Percentiles rank a stretch among this genome's conserved stretches.
Evolutionary conservation across 129 eudicot genomes (phyloP).

Genomic region (Centrapalus pauciflorus): DNA sequence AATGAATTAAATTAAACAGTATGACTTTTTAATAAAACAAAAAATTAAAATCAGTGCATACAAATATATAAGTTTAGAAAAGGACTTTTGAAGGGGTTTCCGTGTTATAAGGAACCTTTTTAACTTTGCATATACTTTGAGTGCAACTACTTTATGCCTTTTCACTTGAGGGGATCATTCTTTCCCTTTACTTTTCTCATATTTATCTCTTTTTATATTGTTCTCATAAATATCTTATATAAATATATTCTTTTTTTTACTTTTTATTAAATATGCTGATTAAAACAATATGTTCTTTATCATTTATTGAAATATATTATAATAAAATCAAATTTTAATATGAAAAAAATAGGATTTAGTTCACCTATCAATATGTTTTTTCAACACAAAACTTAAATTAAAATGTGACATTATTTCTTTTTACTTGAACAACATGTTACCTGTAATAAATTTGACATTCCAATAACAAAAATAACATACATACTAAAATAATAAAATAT

Average conservation of each 20-base stretch:
- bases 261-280: neutral
- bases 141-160: constrained; percentile 18
- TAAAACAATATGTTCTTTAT: too few relatives aligned
- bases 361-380: too few relatives aligned
- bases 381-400: too few relatives aligned
- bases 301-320: too few relatives aligned
- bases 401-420: too few relatives aligned
- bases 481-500: too few relatives aligned
- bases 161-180: constrained; percentile 23
- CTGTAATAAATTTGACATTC: too few relatives aligned
- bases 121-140: constrained; percentile 21
- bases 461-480: too few relatives aligned
- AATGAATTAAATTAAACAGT: neutral
- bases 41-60: neutral
- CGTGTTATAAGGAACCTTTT: constrained; percentile 25
- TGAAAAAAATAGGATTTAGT: too few relatives aligned
- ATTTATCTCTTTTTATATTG: constrained; percentile 7
- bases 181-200: constrained; percentile 2
- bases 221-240: neutral
- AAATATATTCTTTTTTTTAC: neutral
- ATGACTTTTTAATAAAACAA: neutral
- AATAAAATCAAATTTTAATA: too few relatives aligned
- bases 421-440: too few relatives aligned
- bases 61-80: neutral
- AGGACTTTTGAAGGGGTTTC: constrained; percentile 11